Evolutionary conservation across 371 early-diverging fungal species (phyloP).

Genomic region (Cokeromyces recurvatus): DNA sequence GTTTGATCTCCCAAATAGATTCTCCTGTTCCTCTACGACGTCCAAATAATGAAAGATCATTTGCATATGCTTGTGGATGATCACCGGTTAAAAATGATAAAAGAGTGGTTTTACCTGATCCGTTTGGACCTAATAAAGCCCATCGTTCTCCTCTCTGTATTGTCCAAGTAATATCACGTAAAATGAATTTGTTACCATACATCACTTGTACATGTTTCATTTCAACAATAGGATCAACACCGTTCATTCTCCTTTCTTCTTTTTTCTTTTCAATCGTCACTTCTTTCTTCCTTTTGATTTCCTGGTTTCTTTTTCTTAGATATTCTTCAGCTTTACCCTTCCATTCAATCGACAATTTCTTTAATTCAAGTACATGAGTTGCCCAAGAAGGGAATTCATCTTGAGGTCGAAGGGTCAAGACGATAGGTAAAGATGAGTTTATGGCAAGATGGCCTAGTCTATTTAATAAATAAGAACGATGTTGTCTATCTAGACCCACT

Average conservation of each 20-base stretch:
- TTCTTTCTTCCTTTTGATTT: no score
- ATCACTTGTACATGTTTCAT: slow-evolving; percentile 45
- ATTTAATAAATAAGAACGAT: slow-evolving; percentile 38
- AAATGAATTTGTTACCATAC: slow-evolving; percentile 38
- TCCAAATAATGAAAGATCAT: slow-evolving; percentile 52
- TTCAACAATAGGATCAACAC: slow-evolving; percentile 28
- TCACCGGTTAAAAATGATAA: slow-evolving; percentile 58
- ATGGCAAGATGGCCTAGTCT: slow-evolving; percentile 30
- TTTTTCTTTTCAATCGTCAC: background rate
- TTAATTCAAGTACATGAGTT: slow-evolving; percentile 46
- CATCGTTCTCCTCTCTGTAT: slow-evolving; percentile 51
- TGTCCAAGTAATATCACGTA: slow-evolving; percentile 48
- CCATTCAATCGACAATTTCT: slow-evolving; percentile 24
- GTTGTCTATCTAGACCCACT: slow-evolving; percentile 58
- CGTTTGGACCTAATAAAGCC: slow-evolving; percentile 54
- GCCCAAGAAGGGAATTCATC: slow-evolving; percentile 56
- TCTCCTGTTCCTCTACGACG: slow-evolving; percentile 52
- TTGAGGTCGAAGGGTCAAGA: slow-evolving; percentile 53
- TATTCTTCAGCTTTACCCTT: slow-evolving; percentile 26
- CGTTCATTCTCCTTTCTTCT: background rate
- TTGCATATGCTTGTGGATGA: slow-evolving; percentile 63
- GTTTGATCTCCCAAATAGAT: slow-evolving; percentile 58
- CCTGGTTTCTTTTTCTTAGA: background rate
- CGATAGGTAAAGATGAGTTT: slow-evolving; percentile 26
- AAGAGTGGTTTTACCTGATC: slow-evolving; percentile 61